phyloP scores from a whole-genome alignment of 1,284 basidiomycete genomes.

The Tetrapyrgos nigripes region DNA sequence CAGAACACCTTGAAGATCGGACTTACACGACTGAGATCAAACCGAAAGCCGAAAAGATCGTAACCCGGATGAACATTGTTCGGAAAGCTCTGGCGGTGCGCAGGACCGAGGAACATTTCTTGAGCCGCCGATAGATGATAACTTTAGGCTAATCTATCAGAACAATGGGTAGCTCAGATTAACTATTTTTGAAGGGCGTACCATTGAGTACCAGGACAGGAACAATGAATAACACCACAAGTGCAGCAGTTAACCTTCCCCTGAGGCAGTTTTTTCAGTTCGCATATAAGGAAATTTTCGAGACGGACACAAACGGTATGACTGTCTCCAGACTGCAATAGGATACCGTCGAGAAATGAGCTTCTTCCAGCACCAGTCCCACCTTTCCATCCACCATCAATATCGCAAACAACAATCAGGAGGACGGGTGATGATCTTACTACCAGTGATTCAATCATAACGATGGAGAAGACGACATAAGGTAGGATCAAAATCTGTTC shows the following conservation, averaged over 20 bases:
- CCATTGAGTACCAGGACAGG: constrained; percentile 7
- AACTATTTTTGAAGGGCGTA: too few relatives aligned
- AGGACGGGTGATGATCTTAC: not conserved
- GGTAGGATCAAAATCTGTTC: constrained; percentile 7
- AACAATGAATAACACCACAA: not conserved
- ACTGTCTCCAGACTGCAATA: constrained; percentile 8
- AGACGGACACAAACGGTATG: constrained; percentile 7
- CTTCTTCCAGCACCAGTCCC: not conserved
- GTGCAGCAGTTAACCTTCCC: not conserved
- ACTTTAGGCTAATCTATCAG: too few relatives aligned
- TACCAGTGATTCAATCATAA: constrained; percentile 4
- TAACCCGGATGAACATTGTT: constrained; percentile 11
- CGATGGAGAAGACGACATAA: not conserved
- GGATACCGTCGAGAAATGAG: not conserved
- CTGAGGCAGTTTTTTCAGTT: constrained; percentile 4
- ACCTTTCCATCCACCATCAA: not conserved
- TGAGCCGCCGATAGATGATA: not conserved
- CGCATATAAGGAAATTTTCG: too few relatives aligned
- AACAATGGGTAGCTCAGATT: too few relatives aligned
- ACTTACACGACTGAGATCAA: not conserved
- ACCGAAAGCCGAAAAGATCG: constrained; percentile 6
- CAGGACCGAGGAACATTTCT: not conserved
- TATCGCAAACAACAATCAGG: not conserved
- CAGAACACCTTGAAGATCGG: not conserved
- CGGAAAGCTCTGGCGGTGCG: not conserved